Conservation (phyloP, 768 basidiomycete genomes). For the Rhodotorula kratochvilovae region DNA sequence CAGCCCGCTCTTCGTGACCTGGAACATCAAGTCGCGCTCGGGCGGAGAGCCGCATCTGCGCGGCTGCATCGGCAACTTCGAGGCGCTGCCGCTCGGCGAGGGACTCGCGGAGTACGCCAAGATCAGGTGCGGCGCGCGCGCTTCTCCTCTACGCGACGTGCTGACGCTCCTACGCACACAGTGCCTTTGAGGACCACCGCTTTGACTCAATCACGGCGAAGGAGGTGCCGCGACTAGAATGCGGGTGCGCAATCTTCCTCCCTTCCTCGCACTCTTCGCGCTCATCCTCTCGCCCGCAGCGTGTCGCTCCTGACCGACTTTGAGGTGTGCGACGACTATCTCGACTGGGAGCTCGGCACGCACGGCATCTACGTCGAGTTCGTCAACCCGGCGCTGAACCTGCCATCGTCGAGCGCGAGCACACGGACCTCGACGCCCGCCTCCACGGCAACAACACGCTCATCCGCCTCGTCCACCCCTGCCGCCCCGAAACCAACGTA, state of each 20-base stretch:
- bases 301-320: slow-evolving; percentile 91
- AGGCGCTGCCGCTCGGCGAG: slow-evolving; percentile 64
- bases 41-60: slow-evolving; percentile 62
- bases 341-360: slow-evolving; percentile 86
- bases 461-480: slow-evolving; percentile 55
- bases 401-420: slow-evolving; percentile 38
- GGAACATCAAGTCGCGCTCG: slow-evolving; percentile 69
- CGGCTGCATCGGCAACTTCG: slow-evolving; percentile 94
- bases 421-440: slow-evolving; percentile 52
- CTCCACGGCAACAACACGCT: not conserved
- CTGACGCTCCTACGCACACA: not conserved
- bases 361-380: slow-evolving; percentile 91
- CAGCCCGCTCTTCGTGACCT: slow-evolving; percentile 94
- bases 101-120: slow-evolving; percentile 86
- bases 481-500: slow-evolving; percentile 49
- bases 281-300: slow-evolving; percentile 50
- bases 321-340: slow-evolving; percentile 72
- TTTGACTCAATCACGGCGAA: slow-evolving; percentile 70
- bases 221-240: slow-evolving; percentile 77
- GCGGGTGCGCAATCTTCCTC: slow-evolving; percentile 59
- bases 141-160: not conserved
- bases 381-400: slow-evolving; percentile 63
- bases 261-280: not conserved
- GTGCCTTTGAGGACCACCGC: slow-evolving; percentile 80
- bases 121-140: slow-evolving; percentile 53